Percentiles rank a stretch among this genome's conserved stretches.
phyloP scores from a whole-genome alignment of 2,329 filamentous ascomycete genomes.

The Neofusicoccum laricinum region DNA sequence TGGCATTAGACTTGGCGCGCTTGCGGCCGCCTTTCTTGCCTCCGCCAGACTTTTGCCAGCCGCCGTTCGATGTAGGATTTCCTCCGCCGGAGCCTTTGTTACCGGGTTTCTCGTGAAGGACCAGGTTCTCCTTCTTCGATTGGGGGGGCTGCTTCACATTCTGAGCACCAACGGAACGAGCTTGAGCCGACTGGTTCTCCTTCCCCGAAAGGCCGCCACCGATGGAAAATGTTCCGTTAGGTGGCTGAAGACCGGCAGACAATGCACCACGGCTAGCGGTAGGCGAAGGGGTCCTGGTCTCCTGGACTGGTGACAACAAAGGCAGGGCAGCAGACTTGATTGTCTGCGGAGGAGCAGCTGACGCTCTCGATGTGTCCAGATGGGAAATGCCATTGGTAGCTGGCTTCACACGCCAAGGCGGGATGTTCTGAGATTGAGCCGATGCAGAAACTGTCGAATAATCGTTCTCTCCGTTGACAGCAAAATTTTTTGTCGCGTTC shows the following conservation, averaged over 20 bases:
- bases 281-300: conserved; percentile 69
- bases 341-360: conserved; percentile 35
- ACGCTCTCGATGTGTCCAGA: conserved; percentile 45
- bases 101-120: conserved; percentile 24
- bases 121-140: conserved; percentile 21
- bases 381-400: conserved; percentile 31
- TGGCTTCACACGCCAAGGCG: conserved; percentile 30
- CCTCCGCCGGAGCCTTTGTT: neutral
- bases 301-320: conserved; percentile 70
- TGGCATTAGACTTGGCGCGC: conserved; percentile 32
- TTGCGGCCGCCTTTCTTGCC: conserved; percentile 27
- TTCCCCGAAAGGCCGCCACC: neutral
- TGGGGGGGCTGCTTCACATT: neutral
- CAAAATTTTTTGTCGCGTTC: neutral
- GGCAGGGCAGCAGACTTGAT: conserved; percentile 45
- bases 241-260: conserved; percentile 23
- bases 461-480: conserved; percentile 22
- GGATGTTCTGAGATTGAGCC: neutral
- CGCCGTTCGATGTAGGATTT: neutral
- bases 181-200: neutral
- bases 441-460: conserved; percentile 6
- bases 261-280: conserved; percentile 54
- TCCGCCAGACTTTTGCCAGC: conserved; percentile 15
- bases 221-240: conserved; percentile 22
- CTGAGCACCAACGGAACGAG: neutral